Conservation (phyloP, 2,329 filamentous ascomycete species). For the Calonectria ilicicola region DNA sequence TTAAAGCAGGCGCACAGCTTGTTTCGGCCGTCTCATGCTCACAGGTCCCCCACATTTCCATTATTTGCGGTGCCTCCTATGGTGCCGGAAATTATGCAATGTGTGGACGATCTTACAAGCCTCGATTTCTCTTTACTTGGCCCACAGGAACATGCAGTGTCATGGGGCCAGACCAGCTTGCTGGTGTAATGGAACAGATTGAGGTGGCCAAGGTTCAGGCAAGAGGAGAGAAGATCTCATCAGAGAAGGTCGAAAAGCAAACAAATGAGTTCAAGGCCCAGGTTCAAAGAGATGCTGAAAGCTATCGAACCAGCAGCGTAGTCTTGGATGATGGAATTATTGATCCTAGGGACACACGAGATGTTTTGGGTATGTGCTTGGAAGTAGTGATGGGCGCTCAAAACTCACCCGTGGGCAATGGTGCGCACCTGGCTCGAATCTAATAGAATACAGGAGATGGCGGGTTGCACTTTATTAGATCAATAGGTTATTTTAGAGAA, state of each 20-base stretch:
- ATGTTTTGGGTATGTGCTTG: conserved; percentile 45
- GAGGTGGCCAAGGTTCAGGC: conserved; percentile 5
- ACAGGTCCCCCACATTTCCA: conserved; percentile 56
- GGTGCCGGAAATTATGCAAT: conserved; percentile 61
- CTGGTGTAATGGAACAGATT: conserved; percentile 37
- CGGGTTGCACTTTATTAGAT: neutral
- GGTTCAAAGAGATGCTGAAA: conserved; percentile 35
- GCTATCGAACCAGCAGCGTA: conserved; percentile 36
- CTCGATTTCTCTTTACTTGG: conserved; percentile 51
- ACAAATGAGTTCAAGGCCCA: conserved; percentile 29
- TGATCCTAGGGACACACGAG: conserved; percentile 40
- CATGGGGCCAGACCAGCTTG: conserved; percentile 41
- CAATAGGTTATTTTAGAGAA: neutral
- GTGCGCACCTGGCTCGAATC: conserved; percentile 22
- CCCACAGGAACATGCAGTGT: conserved; percentile 37
- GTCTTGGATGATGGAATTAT: conserved; percentile 47
- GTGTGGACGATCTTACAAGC: conserved; percentile 56
- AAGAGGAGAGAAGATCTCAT: neutral
- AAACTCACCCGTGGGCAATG: neutral
- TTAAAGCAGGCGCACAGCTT: conserved; percentile 57
- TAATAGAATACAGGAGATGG: neutral
- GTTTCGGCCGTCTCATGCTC: conserved; percentile 58
- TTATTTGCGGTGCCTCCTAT: conserved; percentile 58
- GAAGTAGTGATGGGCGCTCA: conserved; percentile 43
- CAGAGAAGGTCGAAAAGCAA: conserved; percentile 38